Percentiles rank a stretch among this genome's conserved stretches.
phyloP scores from a whole-genome alignment of 306 rosid genomes.

The Hippophae rhamnoides region DNA sequence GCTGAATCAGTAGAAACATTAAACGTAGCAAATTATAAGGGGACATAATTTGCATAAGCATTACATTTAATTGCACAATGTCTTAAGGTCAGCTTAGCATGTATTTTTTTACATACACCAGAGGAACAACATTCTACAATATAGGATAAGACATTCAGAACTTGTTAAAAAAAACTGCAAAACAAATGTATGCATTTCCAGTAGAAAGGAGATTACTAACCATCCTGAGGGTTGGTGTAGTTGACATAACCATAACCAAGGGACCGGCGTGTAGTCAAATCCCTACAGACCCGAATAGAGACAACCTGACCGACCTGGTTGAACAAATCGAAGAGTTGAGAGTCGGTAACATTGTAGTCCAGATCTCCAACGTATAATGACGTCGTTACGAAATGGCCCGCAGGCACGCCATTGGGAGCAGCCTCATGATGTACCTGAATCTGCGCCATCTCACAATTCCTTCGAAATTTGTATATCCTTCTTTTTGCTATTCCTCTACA shows the following conservation, averaged over 20 bases:
- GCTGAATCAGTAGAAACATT: constrained; percentile 6
- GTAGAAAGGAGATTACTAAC: constrained; percentile 21
- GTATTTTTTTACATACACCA: too few relatives aligned
- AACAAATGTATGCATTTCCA: too few relatives aligned
- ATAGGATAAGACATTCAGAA: background rate
- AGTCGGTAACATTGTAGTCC: constrained; percentile 44
- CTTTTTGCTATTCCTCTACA: background rate
- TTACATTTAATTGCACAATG: too few relatives aligned
- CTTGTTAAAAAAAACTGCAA: background rate
- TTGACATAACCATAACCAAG: constrained; percentile 76
- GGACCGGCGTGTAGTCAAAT: constrained; percentile 47
- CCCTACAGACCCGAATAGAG: constrained; percentile 73
- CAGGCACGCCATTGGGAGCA: constrained; percentile 25
- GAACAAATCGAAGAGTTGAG: constrained; percentile 58
- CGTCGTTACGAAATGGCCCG: constrained; percentile 42
- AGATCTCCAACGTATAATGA: constrained; percentile 72
- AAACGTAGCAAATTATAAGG: background rate
- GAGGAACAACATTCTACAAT: too few relatives aligned
- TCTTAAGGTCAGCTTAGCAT: too few relatives aligned
- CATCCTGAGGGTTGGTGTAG: constrained; percentile 51
- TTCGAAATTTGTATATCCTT: constrained; percentile 2
- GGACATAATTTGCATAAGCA: too few relatives aligned
- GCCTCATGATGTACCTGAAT: constrained; percentile 59
- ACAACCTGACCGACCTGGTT: constrained; percentile 50
- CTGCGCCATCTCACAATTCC: constrained; percentile 48